Base-by-base conservation (phyloP, 139 green algal species). In the Raphidocelis subcapitata region DNA sequence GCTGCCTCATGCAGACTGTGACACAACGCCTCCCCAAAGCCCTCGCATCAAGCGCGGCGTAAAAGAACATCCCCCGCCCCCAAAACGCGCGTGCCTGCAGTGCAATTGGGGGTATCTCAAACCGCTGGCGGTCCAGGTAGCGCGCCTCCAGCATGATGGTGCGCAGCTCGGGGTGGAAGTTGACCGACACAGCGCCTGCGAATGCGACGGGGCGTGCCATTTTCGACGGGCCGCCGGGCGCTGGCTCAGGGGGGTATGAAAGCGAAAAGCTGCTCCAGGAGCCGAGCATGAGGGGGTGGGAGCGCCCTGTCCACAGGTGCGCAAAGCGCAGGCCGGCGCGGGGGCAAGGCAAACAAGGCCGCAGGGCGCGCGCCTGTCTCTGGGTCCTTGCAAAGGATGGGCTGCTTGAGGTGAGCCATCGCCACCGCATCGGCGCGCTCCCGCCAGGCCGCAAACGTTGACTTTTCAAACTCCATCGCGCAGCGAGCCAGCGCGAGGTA, bases 391-490 rank as follows among this genome's bases (percentile, higher is more conserved):
- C 37, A 36, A 29, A 97, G 79, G 54, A 98, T 89, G 46, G 88
- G 78, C 76, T 92, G 80, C 73, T 94, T 93, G 29, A 97, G 74
- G 74, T 92, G 81, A 18, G 76, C 29, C 74, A 91, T 91, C 14
- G 89, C 85, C 0, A 86, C 69, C 0, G 62, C 57, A 44, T 96
- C 89, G 12, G 92, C 86, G 31, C 66, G 83, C 32, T 91, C 82
- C 44, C 75, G 83, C 94, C 94, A 98, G 28, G 65, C 37, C 14
- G 36, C 80, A 73, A 92, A 94, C 71, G 79, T 86, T 16, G 86
- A 51, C 75, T 96, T 97, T 79, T 98, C 94, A 77, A 87, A 97
- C n/a, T 79, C 36, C 84, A 97, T 88, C 83, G 97, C 86, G 16
- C 62, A 28, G 36, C 82, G 87, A 0, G 92, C 90, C 28, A 97